phyloP scores from a whole-genome alignment of 1,284 basidiomycete genomes.

The Heterobasidion parviporum region DNA sequence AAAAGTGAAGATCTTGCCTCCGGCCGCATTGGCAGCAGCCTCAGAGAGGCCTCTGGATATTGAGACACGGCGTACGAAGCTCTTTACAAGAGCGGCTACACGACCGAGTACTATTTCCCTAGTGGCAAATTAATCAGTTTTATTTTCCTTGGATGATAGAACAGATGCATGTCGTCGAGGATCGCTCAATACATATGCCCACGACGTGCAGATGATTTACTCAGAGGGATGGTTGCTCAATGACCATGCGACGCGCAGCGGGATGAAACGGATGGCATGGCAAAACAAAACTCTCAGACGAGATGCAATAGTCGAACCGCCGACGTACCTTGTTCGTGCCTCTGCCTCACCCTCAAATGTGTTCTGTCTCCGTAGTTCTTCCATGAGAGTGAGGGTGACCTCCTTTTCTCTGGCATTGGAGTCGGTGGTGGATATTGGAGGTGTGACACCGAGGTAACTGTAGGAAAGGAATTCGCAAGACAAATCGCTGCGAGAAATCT shows the following conservation, averaged over 20 bases:
- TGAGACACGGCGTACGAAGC: constrained; percentile 86
- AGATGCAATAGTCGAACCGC: neutral
- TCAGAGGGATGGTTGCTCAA: neutral
- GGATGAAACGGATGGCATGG: neutral
- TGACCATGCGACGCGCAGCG: neutral
- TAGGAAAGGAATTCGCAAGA: neutral
- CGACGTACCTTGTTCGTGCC: constrained; percentile 75
- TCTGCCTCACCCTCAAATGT: constrained; percentile 91
- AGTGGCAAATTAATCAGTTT: constrained; percentile 6
- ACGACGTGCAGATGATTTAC: neutral
- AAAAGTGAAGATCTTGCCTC: constrained; percentile 98
- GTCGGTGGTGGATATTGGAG: constrained; percentile 81
- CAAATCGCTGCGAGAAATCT: neutral
- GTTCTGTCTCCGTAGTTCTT: constrained; percentile 81
- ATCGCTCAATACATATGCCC: neutral
- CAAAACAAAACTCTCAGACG: neutral
- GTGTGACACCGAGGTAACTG: constrained; percentile 77
- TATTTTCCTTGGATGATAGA: too few species aligned
- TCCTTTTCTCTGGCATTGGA: constrained; percentile 69
- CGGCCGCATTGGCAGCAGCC: constrained; percentile 76
- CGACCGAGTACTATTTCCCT: constrained; percentile 93
- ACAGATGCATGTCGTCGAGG: too few species aligned
- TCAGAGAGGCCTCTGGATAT: constrained; percentile 81
- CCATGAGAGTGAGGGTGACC: constrained; percentile 83
- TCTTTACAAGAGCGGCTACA: constrained; percentile 85